Evolutionary conservation across 2,329 filamentous ascomycete genomes (phyloP), one percentile per base, ranked within the genome.

Genomic region (Ascocoryne sarcoides): DNA sequence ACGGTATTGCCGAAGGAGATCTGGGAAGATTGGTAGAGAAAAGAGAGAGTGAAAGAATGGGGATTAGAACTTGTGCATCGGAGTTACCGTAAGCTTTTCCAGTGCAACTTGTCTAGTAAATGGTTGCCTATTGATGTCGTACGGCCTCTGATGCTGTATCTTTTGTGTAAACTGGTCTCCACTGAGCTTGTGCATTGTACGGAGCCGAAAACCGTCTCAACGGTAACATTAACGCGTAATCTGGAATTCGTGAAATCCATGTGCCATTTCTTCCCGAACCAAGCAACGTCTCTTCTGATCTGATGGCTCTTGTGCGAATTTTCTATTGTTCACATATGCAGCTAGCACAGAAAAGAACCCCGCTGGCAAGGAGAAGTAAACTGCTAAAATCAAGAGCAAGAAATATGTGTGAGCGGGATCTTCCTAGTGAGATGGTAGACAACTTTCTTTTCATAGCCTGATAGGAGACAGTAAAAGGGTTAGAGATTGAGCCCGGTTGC

Each of bases 11-110:
- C 89, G 1, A 69, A 69, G 42, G 65, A 66, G 10, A 75, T 96
- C 18, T 98, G 92, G 92, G 83, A 94, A 65, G 74, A 77, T 55
- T 96, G 87, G 86, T 95, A 62, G 73, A 10, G 32, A 20, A 17
- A 17, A 5, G 7, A 14, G 31, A n/a, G 32, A 26, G 8, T 15
- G 36, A 31, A 21, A 19, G 17, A 26, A 35, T 10, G 10, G 14
- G 32, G 16, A 15, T 12, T 34, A 10, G 15, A 7, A 17, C n/a
- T 35, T 21, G 32, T 21, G 21, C 21, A 36, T 36, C 23, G 15
- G 9, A 30, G 28, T 30, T n/a, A 10, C n/a, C n/a, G 28, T 15
- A 30, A 4, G 4, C 15, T 30, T 30, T 12, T 30, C 9, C 9
- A 30, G n/a, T 30, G 15, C 28, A 10, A 30, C 4, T 30, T 12